Evolutionary conservation across 345 rosid genomes (phyloP), one percentile per base, ranked within the genome.

Genomic region (Litchi chinensis): DNA sequence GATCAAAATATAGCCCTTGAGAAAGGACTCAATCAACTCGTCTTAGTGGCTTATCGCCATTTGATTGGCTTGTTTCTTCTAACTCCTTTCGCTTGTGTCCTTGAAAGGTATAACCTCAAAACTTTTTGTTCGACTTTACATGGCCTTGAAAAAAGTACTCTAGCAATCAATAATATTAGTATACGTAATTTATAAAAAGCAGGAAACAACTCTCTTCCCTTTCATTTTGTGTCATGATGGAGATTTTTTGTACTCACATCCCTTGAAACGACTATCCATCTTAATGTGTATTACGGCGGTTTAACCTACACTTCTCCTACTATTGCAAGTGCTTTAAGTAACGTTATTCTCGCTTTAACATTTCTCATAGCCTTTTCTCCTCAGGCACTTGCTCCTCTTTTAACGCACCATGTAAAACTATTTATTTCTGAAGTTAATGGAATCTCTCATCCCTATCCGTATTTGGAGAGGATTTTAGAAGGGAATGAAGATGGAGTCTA

Each of bases 251-350:
- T 77, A 68, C 72, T 88, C 39, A 68, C 91, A 13, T 78, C 82
- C 5, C 46, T 88, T 4, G 90, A 87, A 46, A 85, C 87, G 1
- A 85, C 89, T 10, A 1, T 88, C 73, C 86, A 87, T 81, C 87
- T 81, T 73, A 84, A 88, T 70, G 37, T 90, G 10, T 84, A 75
- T 82, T 83, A 79, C 65, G 80, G 80, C 10, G 88, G 90, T 59
- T 73, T 87, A 48, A 67, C 73, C 8, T 82, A 84, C 70, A 85
- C 88, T 80, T 81, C 90, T 11, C 74, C 88, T 0, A 79, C 89
- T 0, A 76, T 87, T 0, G 87, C 91, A 1, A 82, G 84, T 46
- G 91, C 87, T 16, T 28, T 84, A 72, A 83, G 87, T 76, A 90
- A 87, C 54, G 80, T 82, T 10, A 79, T 87, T 81, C 90, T 90